A percentile compares a stretch with the other conserved stretches of the same genome.
phyloP scores from a whole-genome alignment of 257 asterid species.

The Linaria vulgaris region DNA sequence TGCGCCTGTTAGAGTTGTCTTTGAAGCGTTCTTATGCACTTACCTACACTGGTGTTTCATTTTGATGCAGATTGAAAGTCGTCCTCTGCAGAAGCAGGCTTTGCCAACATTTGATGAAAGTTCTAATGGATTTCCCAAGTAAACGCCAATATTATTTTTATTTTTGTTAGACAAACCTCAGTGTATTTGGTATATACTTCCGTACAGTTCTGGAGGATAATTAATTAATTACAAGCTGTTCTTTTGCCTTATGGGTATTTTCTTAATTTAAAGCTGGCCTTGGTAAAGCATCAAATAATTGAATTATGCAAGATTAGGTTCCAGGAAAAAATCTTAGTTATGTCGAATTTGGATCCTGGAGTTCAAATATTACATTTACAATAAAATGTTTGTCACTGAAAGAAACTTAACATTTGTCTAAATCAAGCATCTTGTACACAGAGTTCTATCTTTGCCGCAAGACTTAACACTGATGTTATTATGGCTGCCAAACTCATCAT shows the following conservation, averaged over 20 bases:
- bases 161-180: not conserved
- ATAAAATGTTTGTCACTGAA: too few relatives aligned
- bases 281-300: too few relatives aligned
- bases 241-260: too few relatives aligned
- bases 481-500: constrained; percentile 6
- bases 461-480: not conserved
- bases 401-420: not conserved
- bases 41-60: constrained; percentile 6
- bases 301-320: too few relatives aligned
- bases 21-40: constrained; percentile 11
- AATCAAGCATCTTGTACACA: not conserved
- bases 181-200: constrained; percentile 1
- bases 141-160: constrained; percentile 28
- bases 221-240: too few relatives aligned
- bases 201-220: too few relatives aligned
- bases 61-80: constrained; percentile 82
- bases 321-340: too few relatives aligned
- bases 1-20: constrained; percentile 11
- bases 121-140: constrained; percentile 60
- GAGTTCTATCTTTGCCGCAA: not conserved
- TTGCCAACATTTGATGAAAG: constrained; percentile 49
- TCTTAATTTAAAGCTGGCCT: too few relatives aligned
- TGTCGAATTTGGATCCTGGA: too few relatives aligned
- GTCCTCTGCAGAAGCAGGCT: constrained; percentile 88
- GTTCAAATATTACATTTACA: too few relatives aligned